These are phyloP conservation scores for Serendipita vermifera DNA, from an alignment of 768 basidiomycete species.

Conservation along the genomic window DNA sequence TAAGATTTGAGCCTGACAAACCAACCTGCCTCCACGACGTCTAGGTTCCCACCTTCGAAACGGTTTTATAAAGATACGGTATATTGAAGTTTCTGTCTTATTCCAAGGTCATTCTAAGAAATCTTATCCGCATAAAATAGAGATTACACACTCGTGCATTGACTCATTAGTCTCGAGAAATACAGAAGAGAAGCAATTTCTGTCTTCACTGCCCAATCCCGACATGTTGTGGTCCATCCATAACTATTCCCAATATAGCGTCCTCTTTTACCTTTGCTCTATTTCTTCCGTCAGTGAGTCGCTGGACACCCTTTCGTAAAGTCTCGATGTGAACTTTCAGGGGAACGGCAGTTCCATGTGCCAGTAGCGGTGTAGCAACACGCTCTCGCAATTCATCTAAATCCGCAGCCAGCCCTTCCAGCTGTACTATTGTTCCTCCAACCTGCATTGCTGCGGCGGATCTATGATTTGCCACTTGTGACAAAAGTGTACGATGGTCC, in stretches of 20 bases:
- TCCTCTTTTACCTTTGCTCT: not conserved
- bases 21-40: too few species aligned
- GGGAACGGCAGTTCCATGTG: not conserved
- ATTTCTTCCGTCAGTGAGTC: not conserved
- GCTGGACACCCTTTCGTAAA: slow-evolving; percentile 1
- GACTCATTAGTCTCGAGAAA: too few species aligned
- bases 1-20: too few species aligned
- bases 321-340: slow-evolving; percentile 1
- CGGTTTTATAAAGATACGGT: too few species aligned
- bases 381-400: not conserved
- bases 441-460: not conserved
- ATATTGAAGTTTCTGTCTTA: too few species aligned
- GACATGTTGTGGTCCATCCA: not conserved
- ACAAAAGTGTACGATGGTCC: not conserved
- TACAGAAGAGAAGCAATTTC: too few species aligned
- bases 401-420: not conserved
- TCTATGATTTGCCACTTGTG: not conserved
- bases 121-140: too few species aligned
- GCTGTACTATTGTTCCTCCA: not conserved
- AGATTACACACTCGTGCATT: too few species aligned
- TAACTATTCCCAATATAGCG: not conserved
- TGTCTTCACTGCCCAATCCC: too few species aligned
- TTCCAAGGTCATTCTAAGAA: too few species aligned
- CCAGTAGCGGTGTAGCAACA: not conserved
- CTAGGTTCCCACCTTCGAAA: too few species aligned